Evolutionary conservation across 1,139 yeast species (phyloP).

Genomic region (Groenewaldozyma sp.): DNA sequence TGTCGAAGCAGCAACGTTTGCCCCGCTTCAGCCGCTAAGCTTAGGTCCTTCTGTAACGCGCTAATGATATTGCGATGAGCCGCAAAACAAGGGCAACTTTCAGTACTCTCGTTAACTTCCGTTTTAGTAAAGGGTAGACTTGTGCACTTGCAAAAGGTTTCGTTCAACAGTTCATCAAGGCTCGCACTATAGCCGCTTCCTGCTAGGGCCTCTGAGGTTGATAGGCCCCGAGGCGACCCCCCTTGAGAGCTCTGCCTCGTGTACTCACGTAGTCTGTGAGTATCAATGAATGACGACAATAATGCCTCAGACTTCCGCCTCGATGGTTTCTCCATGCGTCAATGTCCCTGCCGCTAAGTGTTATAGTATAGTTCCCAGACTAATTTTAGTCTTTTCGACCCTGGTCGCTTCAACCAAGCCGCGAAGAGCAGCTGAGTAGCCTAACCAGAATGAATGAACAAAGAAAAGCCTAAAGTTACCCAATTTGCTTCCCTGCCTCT

Average conservation of each 20-base stretch:
- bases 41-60: conserved; percentile 18
- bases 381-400: too few species aligned
- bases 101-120: conserved; percentile 6
- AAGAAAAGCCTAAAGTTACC: too few species aligned
- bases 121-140: not conserved
- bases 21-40: conserved; percentile 23
- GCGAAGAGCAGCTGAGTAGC: too few species aligned
- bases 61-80: conserved; percentile 11
- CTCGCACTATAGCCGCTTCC: not conserved
- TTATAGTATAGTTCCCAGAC: too few species aligned
- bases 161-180: not conserved
- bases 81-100: conserved; percentile 11
- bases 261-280: conserved; percentile 1
- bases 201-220: not conserved
- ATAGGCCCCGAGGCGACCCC: not conserved
- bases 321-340: conserved; percentile 1
- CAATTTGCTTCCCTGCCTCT: too few species aligned
- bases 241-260: not conserved
- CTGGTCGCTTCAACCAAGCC: too few species aligned
- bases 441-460: too few species aligned
- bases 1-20: conserved; percentile 20
- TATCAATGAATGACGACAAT: conserved; percentile 1
- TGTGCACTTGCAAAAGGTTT: not conserved
- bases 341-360: too few species aligned
- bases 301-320: conserved; percentile 1